Conservation (phyloP, 768 basidiomycete species). For the Tephrocybe rancida region DNA sequence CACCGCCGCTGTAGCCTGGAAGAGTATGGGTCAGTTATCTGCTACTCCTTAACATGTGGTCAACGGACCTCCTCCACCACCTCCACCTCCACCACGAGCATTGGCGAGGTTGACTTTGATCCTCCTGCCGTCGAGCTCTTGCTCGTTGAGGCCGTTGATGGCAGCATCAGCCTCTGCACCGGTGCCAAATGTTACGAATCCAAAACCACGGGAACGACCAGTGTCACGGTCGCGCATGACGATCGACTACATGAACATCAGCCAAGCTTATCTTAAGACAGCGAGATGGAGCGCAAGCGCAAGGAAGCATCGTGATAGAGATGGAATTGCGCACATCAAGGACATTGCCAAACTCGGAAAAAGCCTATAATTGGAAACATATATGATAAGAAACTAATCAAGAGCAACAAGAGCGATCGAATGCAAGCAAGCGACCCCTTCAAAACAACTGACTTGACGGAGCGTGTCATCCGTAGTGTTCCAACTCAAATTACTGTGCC, state of each 20-base stretch:
- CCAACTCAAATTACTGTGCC: constrained; percentile 91
- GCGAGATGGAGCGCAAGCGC: constrained; percentile 23
- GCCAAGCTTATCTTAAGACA: constrained; percentile 38
- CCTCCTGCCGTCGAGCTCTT: constrained; percentile 90
- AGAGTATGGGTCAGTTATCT: not conserved
- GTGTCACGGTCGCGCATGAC: constrained; percentile 99
- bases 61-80: constrained; percentile 41
- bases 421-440: constrained; percentile 30
- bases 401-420: constrained; percentile 31
- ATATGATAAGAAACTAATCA: constrained; percentile 52
- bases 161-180: constrained; percentile 74
- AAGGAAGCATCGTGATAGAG: constrained; percentile 23
- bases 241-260: constrained; percentile 71
- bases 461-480: constrained; percentile 93
- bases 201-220: constrained; percentile 95
- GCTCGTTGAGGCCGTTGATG: constrained; percentile 79
- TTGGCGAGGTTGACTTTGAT: constrained; percentile 90
- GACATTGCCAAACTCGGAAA: constrained; percentile 79
- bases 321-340: constrained; percentile 83
- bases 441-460: constrained; percentile 78
- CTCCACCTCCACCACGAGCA: constrained; percentile 61
- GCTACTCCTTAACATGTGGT: not conserved
- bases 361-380: constrained; percentile 70
- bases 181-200: constrained; percentile 82
- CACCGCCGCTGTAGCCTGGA: constrained; percentile 21